Base-by-base conservation (phyloP, 2,329 filamentous ascomycete species). In the Exophiala aquamarina region DNA sequence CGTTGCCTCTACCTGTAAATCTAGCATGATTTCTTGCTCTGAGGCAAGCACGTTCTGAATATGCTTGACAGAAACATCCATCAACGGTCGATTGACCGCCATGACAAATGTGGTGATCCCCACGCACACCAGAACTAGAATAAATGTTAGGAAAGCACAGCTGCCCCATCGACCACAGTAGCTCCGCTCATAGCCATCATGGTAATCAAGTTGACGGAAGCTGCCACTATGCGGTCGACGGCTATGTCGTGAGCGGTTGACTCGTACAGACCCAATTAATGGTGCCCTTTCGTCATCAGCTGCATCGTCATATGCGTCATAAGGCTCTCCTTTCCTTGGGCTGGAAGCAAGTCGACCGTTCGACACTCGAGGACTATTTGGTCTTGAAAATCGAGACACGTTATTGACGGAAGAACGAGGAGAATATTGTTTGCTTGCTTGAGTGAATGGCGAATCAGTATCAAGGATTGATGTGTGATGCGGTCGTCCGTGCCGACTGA, bases 21-120 rank as follows among this genome's bases (percentile, higher is more conserved):
- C 92, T 61, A 97, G 80, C 82, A 98, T 95, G 33, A 98, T 78
- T 65, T 97, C 91, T 66, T 95, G 89, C 66, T 95, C 89, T 59
- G 89, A 95, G 2, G 91, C 91, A 39, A 97, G 79, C 18, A 98
- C 89, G 57, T 95, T 94, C 59, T 86, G 82, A 57, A 98, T 89
- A 54, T 85, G 84, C 45, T 86, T 74, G 35, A 97, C 81, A 55
- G 86, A 76, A 49, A 97, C 87, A 55, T 87, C 82, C 19, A 82
- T 79, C 38, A 98, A 78, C 5, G 91, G 88, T 62, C 95, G 90
- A 21, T 91, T 95, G 15, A 91, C 92, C 36, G 90, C 88, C 68
- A 96, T 86, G 68, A 96, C 83, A 66, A 97, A 93, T 17, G 86
- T 88, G 29, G 93, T 84, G 8, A 88, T 86, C 33, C 88, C 89